Percentiles rank a stretch among this genome's conserved stretches.
These are phyloP conservation scores for Pseudomonodictys pantanalensis DNA, from an alignment of 495 filamentous ascomycete species.

Conservation along the genomic window DNA sequence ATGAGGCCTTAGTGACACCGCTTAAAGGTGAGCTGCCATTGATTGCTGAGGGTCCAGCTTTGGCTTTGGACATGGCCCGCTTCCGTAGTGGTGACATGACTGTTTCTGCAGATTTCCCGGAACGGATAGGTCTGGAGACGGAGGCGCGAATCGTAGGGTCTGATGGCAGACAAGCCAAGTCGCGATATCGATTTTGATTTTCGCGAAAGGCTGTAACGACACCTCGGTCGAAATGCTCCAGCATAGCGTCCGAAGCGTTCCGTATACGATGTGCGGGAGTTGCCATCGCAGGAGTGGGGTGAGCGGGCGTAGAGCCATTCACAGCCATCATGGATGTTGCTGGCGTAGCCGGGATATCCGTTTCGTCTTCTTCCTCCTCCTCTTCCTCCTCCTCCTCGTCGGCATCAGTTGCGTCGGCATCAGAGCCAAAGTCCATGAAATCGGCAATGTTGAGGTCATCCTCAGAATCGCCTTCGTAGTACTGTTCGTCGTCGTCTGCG, in stretches of 20 bases:
- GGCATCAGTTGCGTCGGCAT: slow-evolving; percentile 51
- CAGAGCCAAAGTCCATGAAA: slow-evolving; percentile 66
- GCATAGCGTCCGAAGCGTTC: slow-evolving; percentile 52
- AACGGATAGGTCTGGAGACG: slow-evolving; percentile 28
- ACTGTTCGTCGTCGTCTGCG: slow-evolving; percentile 53
- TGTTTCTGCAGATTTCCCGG: slow-evolving; percentile 27
- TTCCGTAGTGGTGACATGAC: slow-evolving; percentile 32
- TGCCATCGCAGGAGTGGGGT: slow-evolving; percentile 39
- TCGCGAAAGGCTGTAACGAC: slow-evolving; percentile 76
- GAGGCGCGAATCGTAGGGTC: slow-evolving; percentile 28
- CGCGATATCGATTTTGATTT: slow-evolving; percentile 60
- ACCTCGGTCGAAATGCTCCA: slow-evolving; percentile 67
- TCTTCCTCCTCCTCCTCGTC: slow-evolving; percentile 45
- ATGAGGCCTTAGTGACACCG: slow-evolving; percentile 22
- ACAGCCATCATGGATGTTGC: slow-evolving; percentile 30
- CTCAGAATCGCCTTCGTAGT: slow-evolving; percentile 63
- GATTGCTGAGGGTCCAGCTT: neutral
- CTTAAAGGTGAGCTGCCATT: neutral
- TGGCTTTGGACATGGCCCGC: slow-evolving; percentile 17
- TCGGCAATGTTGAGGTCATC: slow-evolving; percentile 64
- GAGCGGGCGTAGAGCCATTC: slow-evolving; percentile 28
- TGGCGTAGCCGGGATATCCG: slow-evolving; percentile 31
- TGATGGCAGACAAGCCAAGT: slow-evolving; percentile 28
- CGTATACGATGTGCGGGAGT: slow-evolving; percentile 50
- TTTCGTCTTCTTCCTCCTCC: slow-evolving; percentile 40